A percentile compares a stretch with the other conserved stretches of the same genome.
These are phyloP conservation scores for Kockovaella imperatae DNA, from an alignment of 768 basidiomycete genomes.

Conservation along the genomic window DNA sequence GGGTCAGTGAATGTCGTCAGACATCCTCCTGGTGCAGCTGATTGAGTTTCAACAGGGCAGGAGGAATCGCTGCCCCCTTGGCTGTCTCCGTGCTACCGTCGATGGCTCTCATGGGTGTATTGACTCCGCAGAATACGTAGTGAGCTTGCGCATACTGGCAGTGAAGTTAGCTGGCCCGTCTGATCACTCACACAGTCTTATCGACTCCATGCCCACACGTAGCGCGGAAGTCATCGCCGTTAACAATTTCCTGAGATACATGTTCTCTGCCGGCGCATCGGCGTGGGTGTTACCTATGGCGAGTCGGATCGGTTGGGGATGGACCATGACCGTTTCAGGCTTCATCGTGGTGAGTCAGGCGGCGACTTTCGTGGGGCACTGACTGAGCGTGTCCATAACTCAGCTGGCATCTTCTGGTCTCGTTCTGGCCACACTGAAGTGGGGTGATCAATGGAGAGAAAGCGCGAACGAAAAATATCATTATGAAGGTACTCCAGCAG, in stretches of 20 bases:
- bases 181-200: constrained; percentile 6
- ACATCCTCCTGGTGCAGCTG: not conserved
- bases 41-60: constrained; percentile 11
- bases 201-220: constrained; percentile 33
- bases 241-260: constrained; percentile 44
- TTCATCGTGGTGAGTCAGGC: constrained; percentile 22
- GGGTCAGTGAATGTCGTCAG: constrained; percentile 6
- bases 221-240: constrained; percentile 42
- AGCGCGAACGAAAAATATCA: constrained; percentile 27
- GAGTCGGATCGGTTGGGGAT: constrained; percentile 43
- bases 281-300: constrained; percentile 44
- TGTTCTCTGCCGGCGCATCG: constrained; percentile 41
- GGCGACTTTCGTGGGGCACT: too few relatives aligned
- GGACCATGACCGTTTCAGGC: constrained; percentile 41
- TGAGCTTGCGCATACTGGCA: not conserved
- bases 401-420: constrained; percentile 15
- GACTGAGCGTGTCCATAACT: too few relatives aligned
- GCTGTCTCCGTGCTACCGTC: constrained; percentile 35
- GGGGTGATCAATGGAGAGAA: constrained; percentile 38
- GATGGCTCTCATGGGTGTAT: constrained; percentile 32
- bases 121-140: constrained; percentile 41
- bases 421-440: constrained; percentile 19
- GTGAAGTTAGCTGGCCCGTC: not conserved
- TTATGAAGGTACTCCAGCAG: too few relatives aligned
- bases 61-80: constrained; percentile 36